Base-by-base conservation (phyloP, 495 filamentous ascomycete genomes). In the Lineolata rhizophorae region DNA sequence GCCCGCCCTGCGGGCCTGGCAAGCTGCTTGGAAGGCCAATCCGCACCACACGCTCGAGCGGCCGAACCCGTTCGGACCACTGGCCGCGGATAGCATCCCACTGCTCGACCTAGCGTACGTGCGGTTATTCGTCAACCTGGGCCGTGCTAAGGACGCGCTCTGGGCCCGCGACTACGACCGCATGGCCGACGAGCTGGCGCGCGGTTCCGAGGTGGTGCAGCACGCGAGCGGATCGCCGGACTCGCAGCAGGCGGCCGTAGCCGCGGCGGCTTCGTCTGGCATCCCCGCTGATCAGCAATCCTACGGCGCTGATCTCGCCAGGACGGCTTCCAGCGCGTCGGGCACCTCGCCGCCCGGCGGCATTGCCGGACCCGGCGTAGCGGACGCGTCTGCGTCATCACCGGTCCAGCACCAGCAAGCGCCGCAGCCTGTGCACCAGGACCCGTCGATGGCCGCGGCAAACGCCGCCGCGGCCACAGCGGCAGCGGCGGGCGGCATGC, bases 81-180 rank as follows among this genome's bases (percentile, higher is more conserved):
- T 97, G 9, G 83, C 83, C 6, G 83, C 87, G 8, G 87, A 97
- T 49, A 79, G 80, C 41, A 91, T 95, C 41, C 87, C 87, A 13
- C 55, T 93, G n/a, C 60, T 94, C 4, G 85, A 97, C 45, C 63
- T 97, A 31, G 87, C 87, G 4, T 94, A 94, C 48, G 76, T 97
- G 13, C 67, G 87, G 28, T 58, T 97, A 14, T 93, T 82, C 54
- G 85, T 97, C 26, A 87, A 94, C 41, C 67, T 95, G 15, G 79
- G 78, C 2, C 69, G 79, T 14, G 76, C 80, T 11, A 94, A 94
- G 48, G 87, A 94, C 49, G 74, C 76, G 28, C 90, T 95, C 46
- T 94, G 83, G 79, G 76, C 80, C 41, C 70, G 82, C 9, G 83
- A 97, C 51, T 94, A 76, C 62, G 82, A 92, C 37, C 75, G 72